Evolutionary conservation across 2,329 filamentous ascomycete species (phyloP).

Genomic region (Ophiostoma montium): DNA sequence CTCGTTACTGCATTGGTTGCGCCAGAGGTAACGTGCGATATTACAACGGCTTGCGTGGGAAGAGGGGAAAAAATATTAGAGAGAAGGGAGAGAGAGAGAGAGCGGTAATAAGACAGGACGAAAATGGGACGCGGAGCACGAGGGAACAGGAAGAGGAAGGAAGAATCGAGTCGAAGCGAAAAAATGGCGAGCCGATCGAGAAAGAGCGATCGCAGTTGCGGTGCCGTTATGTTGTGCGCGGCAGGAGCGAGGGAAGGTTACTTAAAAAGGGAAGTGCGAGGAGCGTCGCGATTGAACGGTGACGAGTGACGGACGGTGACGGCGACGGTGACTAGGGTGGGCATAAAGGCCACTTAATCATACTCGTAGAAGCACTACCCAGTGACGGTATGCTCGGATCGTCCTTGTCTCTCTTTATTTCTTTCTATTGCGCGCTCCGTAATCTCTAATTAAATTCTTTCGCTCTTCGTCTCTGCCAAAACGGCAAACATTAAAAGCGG

Average conservation of each 20-base stretch:
- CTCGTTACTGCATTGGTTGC: no score
- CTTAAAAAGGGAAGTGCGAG: slow-evolving; percentile 9
- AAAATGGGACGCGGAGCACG: no score
- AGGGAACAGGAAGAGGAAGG: no score
- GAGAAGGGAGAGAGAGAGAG: no score
- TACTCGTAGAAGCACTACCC: no score
- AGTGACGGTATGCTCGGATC: background rate
- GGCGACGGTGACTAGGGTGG: background rate
- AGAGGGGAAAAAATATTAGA: no score
- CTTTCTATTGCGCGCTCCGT: background rate
- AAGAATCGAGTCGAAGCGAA: background rate
- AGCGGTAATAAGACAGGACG: no score
- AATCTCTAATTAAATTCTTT: background rate
- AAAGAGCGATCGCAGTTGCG: background rate
- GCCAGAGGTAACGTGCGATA: no score
- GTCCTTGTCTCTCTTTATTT: background rate
- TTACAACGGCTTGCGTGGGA: no score
- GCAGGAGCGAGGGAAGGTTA: slow-evolving; percentile 8
- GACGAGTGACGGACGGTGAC: background rate
- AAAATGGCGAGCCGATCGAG: background rate
- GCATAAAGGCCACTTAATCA: background rate
- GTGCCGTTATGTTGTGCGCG: background rate
- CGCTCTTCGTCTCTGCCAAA: background rate
- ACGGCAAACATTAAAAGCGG: background rate
- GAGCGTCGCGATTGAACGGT: background rate